Evolutionary conservation across 257 asterid genomes (phyloP), one percentile per base, ranked within the genome.

Genomic region (Echium plantagineum): DNA sequence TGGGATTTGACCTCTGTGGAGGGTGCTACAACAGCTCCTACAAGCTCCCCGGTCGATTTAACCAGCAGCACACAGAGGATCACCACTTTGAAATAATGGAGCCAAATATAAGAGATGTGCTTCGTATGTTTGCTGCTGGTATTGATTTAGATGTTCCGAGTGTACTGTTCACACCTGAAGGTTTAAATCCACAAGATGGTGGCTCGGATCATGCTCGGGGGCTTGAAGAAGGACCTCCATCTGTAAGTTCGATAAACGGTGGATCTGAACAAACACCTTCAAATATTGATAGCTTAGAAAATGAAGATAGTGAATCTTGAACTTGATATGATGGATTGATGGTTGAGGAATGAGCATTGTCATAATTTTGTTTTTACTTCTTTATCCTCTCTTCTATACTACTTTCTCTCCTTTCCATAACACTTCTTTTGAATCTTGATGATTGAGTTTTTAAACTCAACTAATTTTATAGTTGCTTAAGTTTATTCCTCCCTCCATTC

Each of bases 1-100:
- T 86, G 49, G 95, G 95, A 1, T 86, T 86, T 16, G 93, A 86
- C 71, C 89, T 86, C 38, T 83, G 95, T 56, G 87, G 75, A 58
- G 57, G 62, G 7, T 86, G 95, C 76, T 62, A 83, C 21, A 68
- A 59, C 9, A 72, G 74, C 65, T 71, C 95, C 35, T 74, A 85
- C 16, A 74, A 75, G 76, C 82, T 74, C 60, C 86, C 85, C 0
- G 95, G 91, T 9, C 80, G 91, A 65, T 86, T 86, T 67, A 86
- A 86, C 69, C 91, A 86, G 81, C 89, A 77, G 72, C 95, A 83
- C 67, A 86, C 80, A 56, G 67, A 63, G 57, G 95, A 86, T 2
- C 95, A 86, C 74, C 51, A 71, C 73, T 81, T 86, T 64, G 67
- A 22, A 32, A 61, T 54, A 7, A 18, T 70, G 19, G 63, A 21